Base-by-base conservation (phyloP, 1,284 basidiomycete genomes). In the Neotropicomus parvogracilis region DNA sequence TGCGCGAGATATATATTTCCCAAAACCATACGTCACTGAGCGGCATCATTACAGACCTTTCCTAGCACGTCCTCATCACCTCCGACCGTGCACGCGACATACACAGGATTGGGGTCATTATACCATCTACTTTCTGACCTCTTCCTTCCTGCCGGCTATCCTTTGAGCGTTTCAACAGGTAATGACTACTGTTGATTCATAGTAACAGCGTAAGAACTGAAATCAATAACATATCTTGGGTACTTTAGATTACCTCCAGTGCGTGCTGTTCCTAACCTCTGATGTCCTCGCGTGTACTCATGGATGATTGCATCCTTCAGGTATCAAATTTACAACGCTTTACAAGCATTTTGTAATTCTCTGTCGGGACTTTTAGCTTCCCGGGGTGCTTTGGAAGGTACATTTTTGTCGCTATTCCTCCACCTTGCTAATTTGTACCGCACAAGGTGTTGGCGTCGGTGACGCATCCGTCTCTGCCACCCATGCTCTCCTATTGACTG, bases 261-360 rank as follows among this genome's bases (percentile, higher is more conserved):
- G 42, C 52, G 59, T 46, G 29, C 28, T 20, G 8, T 32, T 5
- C 24, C 36, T 40, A 17, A 19, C 31, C 44, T 44, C 35, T 8
- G 40, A 40, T 19, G 14, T 10, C 7, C 6, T 36, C 2, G 28
- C 16, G 34, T 48, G 21, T 46, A 33, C 54, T 52, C n/a, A n/a
- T 28, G 50, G 31, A 14, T 34, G 12, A 28, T 6, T 31, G 4
- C n/a, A 10, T 27, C 19, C 44, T 38, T 32, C 44, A 63, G 80
- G 49, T 85, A 84, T 58, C 83, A 85, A 58, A 68, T 80, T 13
- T 74, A 78, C 55, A 85, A 86, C 53, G 80, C 80, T 0, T 49
- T 83, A 2, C 84, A 85, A 64, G 80, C 82, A 3, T 85, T 84
- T 55, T 85, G 81, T 58, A 85, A 79, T 56, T 83, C 83, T 0